These are phyloP conservation scores for Drechslerella dactyloides DNA, from an alignment of 2,329 filamentous ascomycete genomes.

Conservation along the genomic window DNA sequence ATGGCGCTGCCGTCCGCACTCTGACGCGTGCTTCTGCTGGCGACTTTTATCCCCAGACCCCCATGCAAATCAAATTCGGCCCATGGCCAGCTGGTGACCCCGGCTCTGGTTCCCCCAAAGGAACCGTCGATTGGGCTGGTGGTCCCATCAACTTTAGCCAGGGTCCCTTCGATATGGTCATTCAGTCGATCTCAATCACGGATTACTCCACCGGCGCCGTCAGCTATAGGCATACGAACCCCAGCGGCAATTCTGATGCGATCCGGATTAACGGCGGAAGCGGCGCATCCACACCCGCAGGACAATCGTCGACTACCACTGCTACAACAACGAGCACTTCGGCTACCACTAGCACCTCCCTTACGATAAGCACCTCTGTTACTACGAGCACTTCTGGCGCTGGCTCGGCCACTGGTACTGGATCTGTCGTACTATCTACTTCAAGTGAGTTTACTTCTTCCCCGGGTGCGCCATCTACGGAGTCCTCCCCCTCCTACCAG, in stretches of 20 bases:
- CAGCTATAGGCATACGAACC: constrained; percentile 80
- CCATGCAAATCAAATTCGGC: constrained; percentile 92
- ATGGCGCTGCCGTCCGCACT: constrained; percentile 77
- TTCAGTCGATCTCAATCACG: constrained; percentile 75
- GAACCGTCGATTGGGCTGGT: constrained; percentile 87
- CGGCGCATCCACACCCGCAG: constrained; percentile 59
- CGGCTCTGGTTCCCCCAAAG: constrained; percentile 69
- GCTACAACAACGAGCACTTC: constrained; percentile 29
- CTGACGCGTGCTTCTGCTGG: constrained; percentile 65
- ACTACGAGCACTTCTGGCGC: not conserved
- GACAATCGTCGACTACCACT: constrained; percentile 5
- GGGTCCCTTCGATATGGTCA: constrained; percentile 85
- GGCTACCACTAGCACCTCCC: not conserved
- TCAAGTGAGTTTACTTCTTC: constrained; percentile 17
- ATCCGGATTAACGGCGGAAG: constrained; percentile 79
- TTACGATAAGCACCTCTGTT: constrained; percentile 12
- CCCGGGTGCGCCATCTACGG: no score
- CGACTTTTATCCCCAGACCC: constrained; percentile 79
- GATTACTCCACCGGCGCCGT: constrained; percentile 89
- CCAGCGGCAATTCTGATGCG: constrained; percentile 77
- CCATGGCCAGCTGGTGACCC: constrained; percentile 90
- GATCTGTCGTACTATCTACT: constrained; percentile 21
- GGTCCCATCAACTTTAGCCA: constrained; percentile 81
- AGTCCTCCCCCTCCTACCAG: no score
- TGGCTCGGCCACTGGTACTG: not conserved